Evolutionary conservation across 164 flowering plant genomes (phyloP), one percentile per base, ranked within the genome.

Genomic region (Aristolochia californica): DNA sequence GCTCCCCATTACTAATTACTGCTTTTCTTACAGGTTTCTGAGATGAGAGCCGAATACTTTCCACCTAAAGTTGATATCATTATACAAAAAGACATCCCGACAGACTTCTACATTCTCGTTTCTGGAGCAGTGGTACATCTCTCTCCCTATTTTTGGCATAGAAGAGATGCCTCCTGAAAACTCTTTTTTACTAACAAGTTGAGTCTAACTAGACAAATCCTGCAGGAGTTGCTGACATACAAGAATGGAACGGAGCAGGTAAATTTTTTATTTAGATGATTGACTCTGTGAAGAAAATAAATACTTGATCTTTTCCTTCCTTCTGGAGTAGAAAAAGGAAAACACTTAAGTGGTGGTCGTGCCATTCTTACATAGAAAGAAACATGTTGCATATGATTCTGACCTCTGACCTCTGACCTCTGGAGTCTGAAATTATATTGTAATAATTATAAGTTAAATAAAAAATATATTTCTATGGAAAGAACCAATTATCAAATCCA

Each of bases 11-110:
- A 22, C 2, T 1, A 20, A 3, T 2, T 20, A 26, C 13, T 23
- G 16, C 27, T 48, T 11, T 50, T 22, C 11, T 22, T 50, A 27
- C 79, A 89, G 97, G 89, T 86, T 15, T 69, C 93, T 14, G 88
- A 87, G 68, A 83, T 90, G 83, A 85, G 72, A 72, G 95, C 93
- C 68, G 97, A 90, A 64, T 90, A 85, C 67, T 90, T 74, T 66
- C 95, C 97, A 50, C 95, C 95, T 8, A 87, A 85, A 66, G 84
- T 87, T 51, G 97, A 90, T 55, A 77, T 90, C 47, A 67, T 87
- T 54, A 64, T 87, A 66, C 90, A 87, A 64, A 90, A 87, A 66
- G 97, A 90, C 74, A 77, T 84, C 47, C 83, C 97, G 17, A 85
- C 88, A 67, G 95, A 90, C 69, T 80, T 87, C 72, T 90, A 90